Evolutionary conservation across 352 stramenopile genomes (phyloP).

Genomic region (Aphanomyces cochlioides): DNA sequence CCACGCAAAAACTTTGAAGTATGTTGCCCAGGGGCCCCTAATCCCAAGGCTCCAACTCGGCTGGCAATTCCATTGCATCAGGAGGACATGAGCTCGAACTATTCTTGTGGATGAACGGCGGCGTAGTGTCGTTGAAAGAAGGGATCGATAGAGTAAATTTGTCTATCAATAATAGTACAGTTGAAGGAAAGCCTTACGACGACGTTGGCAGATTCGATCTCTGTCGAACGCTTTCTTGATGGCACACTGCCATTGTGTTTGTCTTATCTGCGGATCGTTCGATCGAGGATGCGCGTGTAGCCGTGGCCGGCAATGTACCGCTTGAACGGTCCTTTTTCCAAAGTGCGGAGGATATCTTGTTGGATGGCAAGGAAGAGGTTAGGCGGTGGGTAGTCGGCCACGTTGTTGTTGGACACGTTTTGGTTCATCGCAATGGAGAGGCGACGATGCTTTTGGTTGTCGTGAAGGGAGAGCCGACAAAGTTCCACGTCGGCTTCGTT

Average conservation of each 20-base stretch:
- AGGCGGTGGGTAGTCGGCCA: slow-evolving; percentile 59
- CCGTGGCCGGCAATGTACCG: slow-evolving; percentile 69
- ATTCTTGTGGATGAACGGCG: not conserved
- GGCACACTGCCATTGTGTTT: not conserved
- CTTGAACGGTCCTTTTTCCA: slow-evolving; percentile 72
- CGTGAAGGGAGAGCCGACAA: slow-evolving; percentile 56
- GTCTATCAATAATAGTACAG: not conserved
- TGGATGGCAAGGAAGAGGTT: slow-evolving; percentile 72
- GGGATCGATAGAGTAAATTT: not conserved
- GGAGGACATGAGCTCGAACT: not conserved
- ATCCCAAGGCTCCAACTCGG: too few species aligned
- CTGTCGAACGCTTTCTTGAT: not conserved
- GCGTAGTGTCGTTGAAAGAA: not conserved
- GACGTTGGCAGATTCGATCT: not conserved
- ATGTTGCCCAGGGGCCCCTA: too few species aligned
- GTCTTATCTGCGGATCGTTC: slow-evolving; percentile 53
- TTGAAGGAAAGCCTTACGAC: not conserved
- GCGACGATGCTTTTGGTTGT: slow-evolving; percentile 61
- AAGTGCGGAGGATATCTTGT: slow-evolving; percentile 72
- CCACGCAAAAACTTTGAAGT: too few species aligned
- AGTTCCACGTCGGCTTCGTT: slow-evolving; percentile 12
- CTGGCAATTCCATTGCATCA: too few species aligned
- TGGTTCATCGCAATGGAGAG: slow-evolving; percentile 65
- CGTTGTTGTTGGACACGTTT: slow-evolving; percentile 35
- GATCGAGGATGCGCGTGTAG: slow-evolving; percentile 64